These are phyloP conservation scores for Yamadazyma blattariae DNA, from an alignment of 1,139 yeast genomes.

Conservation along the genomic window DNA sequence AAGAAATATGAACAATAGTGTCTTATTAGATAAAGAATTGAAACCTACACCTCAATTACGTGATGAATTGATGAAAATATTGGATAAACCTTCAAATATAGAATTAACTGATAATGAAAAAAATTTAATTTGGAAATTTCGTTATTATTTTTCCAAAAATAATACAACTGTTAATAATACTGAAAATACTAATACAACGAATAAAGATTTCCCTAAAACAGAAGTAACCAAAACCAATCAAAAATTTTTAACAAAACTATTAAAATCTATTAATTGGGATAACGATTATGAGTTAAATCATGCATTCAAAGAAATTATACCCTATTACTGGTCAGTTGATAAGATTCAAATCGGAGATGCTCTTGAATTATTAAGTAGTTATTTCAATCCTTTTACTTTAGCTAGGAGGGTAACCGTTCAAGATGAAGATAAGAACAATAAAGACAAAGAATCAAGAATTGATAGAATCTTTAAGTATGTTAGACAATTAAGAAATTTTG, in stretches of 20 bases:
- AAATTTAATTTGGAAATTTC: slow-evolving; percentile 86
- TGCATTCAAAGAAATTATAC: slow-evolving; percentile 58
- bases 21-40: slow-evolving; percentile 75
- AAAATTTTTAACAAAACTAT: slow-evolving; percentile 71
- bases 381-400: slow-evolving; percentile 46
- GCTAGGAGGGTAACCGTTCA: slow-evolving; percentile 15
- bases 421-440: slow-evolving; percentile 10
- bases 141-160: slow-evolving; percentile 79
- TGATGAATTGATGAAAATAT: slow-evolving; percentile 65
- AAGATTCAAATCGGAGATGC: slow-evolving; percentile 92
- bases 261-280: slow-evolving; percentile 86
- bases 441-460: slow-evolving; percentile 25
- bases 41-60: slow-evolving; percentile 87
- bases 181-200: slow-evolving; percentile 13
- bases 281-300: slow-evolving; percentile 79
- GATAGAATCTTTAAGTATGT: slow-evolving; percentile 34
- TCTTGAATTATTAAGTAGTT: slow-evolving; percentile 77
- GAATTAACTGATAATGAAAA: slow-evolving; percentile 81
- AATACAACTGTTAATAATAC: slow-evolving; percentile 13
- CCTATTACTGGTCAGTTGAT: slow-evolving; percentile 49
- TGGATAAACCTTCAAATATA: slow-evolving; percentile 80
- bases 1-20: slow-evolving; percentile 70
- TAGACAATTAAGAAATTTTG: slow-evolving; percentile 66
- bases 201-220: slow-evolving; percentile 10
- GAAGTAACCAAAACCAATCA: slow-evolving; percentile 27